Conservation (phyloP, 148 eudicot genomes). For the Camellia sinensis region DNA sequence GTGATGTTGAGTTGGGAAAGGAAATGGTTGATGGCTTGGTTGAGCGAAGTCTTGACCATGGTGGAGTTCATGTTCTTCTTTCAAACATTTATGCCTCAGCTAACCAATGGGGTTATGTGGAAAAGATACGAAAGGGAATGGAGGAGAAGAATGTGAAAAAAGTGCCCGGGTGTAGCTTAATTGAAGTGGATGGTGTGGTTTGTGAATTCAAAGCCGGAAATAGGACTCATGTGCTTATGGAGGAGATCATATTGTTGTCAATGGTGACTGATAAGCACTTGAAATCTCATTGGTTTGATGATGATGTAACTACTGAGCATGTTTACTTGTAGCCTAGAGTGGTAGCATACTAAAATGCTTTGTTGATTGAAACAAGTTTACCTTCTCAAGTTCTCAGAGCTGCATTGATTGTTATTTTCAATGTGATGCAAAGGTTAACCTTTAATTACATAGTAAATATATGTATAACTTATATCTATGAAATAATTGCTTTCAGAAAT, state of each 20-base stretch:
- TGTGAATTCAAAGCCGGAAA: constrained; percentile 57
- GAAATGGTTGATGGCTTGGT: constrained; percentile 38
- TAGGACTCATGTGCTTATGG: constrained; percentile 24
- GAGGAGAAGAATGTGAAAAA: constrained; percentile 45
- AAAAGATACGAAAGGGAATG: constrained; percentile 51
- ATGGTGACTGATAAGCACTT: constrained; percentile 40
- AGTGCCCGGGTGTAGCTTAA: constrained; percentile 60
- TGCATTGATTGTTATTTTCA: background rate
- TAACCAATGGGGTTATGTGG: constrained; percentile 56
- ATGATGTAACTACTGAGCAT: constrained; percentile 8
- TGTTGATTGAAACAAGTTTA: background rate
- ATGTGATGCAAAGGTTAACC: no score
- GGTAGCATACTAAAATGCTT: background rate
- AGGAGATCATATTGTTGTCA: constrained; percentile 31
- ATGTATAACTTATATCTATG: no score
- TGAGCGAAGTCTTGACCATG: constrained; percentile 35
- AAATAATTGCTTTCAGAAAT: no score
- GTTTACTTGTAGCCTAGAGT: constrained; percentile 5
- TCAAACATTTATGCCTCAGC: constrained; percentile 65
- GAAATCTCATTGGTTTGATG: constrained; percentile 34
- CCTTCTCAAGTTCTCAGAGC: background rate
- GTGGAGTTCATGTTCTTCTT: constrained; percentile 56
- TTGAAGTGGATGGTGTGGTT: constrained; percentile 56
- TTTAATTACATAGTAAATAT: no score
- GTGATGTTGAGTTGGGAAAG: constrained; percentile 42